Base-by-base conservation (phyloP, 768 basidiomycete species). In the Tylopilus sp. region DNA sequence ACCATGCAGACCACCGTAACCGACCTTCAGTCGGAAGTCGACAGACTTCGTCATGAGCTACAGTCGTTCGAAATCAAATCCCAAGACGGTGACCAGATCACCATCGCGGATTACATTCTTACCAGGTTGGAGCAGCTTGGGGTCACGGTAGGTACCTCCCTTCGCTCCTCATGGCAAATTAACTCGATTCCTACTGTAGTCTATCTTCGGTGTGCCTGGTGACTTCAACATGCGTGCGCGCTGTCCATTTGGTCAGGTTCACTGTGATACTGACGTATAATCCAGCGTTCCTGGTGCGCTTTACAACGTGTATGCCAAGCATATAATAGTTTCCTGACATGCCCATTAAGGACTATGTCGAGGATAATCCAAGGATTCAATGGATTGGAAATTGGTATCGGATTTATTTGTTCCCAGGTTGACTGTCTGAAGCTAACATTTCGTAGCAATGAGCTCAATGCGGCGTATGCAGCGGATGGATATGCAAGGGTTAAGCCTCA, bases 401-500 rank as follows among this genome's bases (percentile, higher is more conserved):
- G 0, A 11, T 16, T 40, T 25, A 11, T 14, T 9, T 48, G 3
- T 12, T n/a, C 17, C 1, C 5, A 22, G 3, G 3, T 10, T 0
- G 31, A 10, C 8, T 22, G 5, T n/a, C 37, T 63, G 30, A 67
- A n/a, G n/a, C 34, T 36, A 17, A 36, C 28, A 4, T 16, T 7
- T 42, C 25, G 16, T 53, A 89, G 89, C 59, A 91, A 92, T 55
- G 88, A 93, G 65, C 76, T 94, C 43, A 91, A 94, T 58, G 88
- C 91, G 0, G 78, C 90, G 0, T 97, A 97, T 69, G 94, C 94
- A 16, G 91, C 91, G 0, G 93, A 95, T 63, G 94, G 94, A 12
- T 96, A 96, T 68, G 91, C 94, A 19, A 81, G 95, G 52, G 84
- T 94, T 48, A 95, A 92, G 59, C 82, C 85, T 45, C 73, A 77